These are phyloP conservation scores for Penicillium pulvis DNA, from an alignment of 495 filamentous ascomycete genomes.

Conservation along the genomic window DNA sequence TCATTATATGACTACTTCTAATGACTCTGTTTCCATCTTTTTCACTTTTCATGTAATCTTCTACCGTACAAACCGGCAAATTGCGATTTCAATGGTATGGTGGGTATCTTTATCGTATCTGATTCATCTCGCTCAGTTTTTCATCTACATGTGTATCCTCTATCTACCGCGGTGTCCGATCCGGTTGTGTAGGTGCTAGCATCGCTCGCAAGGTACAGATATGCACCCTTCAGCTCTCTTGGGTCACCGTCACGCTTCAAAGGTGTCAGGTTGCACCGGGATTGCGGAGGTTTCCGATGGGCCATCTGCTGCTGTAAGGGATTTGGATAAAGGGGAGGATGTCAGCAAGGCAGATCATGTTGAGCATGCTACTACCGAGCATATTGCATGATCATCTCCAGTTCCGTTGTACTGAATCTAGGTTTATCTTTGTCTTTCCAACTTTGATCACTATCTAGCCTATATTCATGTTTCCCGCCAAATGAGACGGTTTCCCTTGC, in stretches of 20 bases:
- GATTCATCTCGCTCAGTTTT: no score
- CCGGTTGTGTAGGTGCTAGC: slow-evolving; percentile 73
- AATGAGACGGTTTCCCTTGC: no score
- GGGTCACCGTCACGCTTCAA: slow-evolving; percentile 56
- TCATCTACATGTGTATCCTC: slow-evolving; percentile 21
- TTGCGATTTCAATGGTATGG: no score
- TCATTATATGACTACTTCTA: no score
- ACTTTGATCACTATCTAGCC: no score
- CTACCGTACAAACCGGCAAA: no score
- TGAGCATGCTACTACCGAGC: slow-evolving; percentile 6
- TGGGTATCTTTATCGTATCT: no score
- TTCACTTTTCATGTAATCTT: no score
- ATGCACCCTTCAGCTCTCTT: slow-evolving; percentile 78
- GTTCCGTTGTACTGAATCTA: no score
- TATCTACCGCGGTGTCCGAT: slow-evolving; percentile 66
- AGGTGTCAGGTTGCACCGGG: slow-evolving; percentile 53
- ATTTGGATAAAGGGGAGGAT: slow-evolving; percentile 12
- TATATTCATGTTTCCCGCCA: no score
- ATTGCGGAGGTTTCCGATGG: slow-evolving; percentile 62
- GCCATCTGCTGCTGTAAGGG: slow-evolving; percentile 8
- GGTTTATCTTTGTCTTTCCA: no score
- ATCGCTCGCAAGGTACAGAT: slow-evolving; percentile 75
- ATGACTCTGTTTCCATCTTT: no score
- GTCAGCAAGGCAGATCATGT: slow-evolving; percentile 8
- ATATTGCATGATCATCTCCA: not conserved